Evolutionary conservation across 139 green algal species (phyloP).

Genomic region (Auxenochlorella pyrenoidosa): DNA sequence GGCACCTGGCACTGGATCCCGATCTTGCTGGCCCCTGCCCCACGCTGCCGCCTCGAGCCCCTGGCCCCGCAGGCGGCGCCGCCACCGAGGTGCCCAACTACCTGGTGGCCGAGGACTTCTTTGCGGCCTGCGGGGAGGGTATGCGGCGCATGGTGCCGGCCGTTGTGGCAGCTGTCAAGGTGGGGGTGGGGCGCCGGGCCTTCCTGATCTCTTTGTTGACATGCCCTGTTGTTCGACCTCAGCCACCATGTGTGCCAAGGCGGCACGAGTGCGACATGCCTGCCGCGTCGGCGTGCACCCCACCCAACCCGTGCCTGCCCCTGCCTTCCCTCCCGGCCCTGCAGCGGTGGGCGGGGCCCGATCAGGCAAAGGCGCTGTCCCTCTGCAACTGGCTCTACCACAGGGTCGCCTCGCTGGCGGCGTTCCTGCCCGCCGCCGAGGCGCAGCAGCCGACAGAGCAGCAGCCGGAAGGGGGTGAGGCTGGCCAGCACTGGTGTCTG

Average conservation of each 20-base stretch:
- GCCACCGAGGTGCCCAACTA: conserved; percentile 26
- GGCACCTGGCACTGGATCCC: too few relatives aligned
- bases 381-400: conserved; percentile 48
- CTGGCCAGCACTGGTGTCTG: background rate
- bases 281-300: background rate
- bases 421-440: conserved; percentile 12
- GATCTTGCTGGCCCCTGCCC: background rate
- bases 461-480: background rate
- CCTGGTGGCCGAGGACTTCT: conserved; percentile 53
- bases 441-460: background rate
- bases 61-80: background rate
- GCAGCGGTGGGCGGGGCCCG: conserved; percentile 47
- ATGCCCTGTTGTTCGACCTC: too few relatives aligned
- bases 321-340: too few relatives aligned
- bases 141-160: conserved; percentile 22
- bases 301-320: background rate
- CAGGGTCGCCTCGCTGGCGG: conserved; percentile 13
- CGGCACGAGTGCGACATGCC: background rate
- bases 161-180: conserved; percentile 44
- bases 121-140: conserved; percentile 17
- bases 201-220: too few relatives aligned
- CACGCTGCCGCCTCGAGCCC: background rate
- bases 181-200: background rate
- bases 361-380: conserved; percentile 49
- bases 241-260: too few relatives aligned